These are phyloP conservation scores for Eucalyptus curtisii DNA, from an alignment of 345 rosid genomes.

Conservation along the genomic window DNA sequence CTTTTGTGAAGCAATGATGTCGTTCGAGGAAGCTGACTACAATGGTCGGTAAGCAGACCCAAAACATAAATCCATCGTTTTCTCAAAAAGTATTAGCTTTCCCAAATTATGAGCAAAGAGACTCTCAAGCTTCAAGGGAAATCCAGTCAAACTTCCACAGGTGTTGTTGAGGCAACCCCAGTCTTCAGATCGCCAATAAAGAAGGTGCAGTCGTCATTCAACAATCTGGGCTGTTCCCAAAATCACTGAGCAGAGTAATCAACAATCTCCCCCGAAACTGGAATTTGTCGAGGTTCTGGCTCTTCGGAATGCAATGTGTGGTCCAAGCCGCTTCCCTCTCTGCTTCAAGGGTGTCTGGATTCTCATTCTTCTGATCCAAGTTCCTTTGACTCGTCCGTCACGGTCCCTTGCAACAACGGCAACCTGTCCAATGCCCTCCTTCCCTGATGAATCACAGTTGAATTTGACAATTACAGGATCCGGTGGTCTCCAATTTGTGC, in stretches of 20 bases:
- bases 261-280: not conserved
- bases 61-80: not conserved
- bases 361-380: not conserved
- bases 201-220: not conserved
- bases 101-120: not conserved
- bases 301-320: not conserved
- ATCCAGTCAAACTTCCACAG: not conserved
- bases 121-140: not conserved
- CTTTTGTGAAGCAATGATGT: not conserved
- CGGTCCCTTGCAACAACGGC: not conserved
- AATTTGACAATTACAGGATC: not conserved
- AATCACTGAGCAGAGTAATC: not conserved
- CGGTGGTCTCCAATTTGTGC: not conserved
- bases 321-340: not conserved
- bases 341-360: not conserved
- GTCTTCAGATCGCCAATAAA: not conserved
- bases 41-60: not conserved
- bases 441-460: not conserved
- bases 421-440: not conserved
- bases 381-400: not conserved
- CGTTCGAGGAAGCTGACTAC: not conserved
- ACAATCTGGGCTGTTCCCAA: not conserved
- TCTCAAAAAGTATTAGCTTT: not conserved
- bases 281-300: not conserved
- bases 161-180: not conserved